A percentile compares a stretch with the other conserved stretches of the same genome.
phyloP scores from a whole-genome alignment of 108 stramenopile species.

The Epipyxis sp. region DNA sequence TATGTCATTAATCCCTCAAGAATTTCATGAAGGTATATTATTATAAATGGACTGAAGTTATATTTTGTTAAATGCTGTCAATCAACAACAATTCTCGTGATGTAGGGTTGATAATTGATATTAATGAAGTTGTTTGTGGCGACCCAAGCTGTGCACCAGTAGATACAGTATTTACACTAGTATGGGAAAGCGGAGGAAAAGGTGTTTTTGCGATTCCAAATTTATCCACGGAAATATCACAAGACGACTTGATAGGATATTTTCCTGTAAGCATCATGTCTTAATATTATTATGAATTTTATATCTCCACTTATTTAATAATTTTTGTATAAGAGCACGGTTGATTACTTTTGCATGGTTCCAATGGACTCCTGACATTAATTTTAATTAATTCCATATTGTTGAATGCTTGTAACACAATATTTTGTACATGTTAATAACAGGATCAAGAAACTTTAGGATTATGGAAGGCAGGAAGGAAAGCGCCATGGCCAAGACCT shows the following conservation, averaged over 20 bases:
- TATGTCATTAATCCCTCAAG: constrained; percentile 7
- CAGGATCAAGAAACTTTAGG: constrained; percentile 27
- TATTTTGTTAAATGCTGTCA: no score
- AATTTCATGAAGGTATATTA: not conserved
- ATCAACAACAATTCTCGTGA: no score
- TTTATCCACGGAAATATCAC: not conserved
- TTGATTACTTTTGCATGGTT: no score
- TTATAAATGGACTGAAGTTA: no score
- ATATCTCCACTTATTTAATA: no score
- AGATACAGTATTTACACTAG: constrained; percentile 21
- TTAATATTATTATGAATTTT: no score
- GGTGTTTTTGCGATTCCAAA: constrained; percentile 9
- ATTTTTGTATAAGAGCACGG: no score
- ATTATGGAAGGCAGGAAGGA: constrained; percentile 17
- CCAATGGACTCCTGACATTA: no score
- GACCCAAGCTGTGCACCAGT: constrained; percentile 21
- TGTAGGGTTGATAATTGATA: constrained; percentile 9
- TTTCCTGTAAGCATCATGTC: constrained; percentile 31
- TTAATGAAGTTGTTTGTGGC: constrained; percentile 19
- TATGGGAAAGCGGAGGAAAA: constrained; percentile 28
- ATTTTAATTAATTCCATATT: no score
- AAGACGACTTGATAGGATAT: not conserved
- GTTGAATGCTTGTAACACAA: no score
- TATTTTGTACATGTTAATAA: not conserved
- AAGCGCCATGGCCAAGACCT: constrained; percentile 5